These are phyloP conservation scores for Apophysomyces ossiformis DNA, from an alignment of 371 early-diverging fungal genomes.

Conservation along the genomic window DNA sequence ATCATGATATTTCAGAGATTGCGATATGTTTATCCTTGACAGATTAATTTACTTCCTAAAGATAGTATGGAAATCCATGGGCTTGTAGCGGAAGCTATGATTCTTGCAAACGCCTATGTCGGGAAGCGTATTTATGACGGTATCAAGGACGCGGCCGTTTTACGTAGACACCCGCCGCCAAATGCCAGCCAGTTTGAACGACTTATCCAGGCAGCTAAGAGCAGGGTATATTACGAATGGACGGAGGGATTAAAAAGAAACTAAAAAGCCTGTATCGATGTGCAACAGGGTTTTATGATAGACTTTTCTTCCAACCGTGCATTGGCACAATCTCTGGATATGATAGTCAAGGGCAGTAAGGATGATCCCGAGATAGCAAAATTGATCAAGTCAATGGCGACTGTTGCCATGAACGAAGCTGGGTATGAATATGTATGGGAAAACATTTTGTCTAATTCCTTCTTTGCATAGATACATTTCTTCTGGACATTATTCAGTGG, in stretches of 20 bases:
- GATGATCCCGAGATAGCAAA: slow-evolving; percentile 62
- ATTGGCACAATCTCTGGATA: slow-evolving; percentile 63
- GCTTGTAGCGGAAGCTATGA: slow-evolving; percentile 99
- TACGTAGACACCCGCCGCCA: slow-evolving; percentile 86
- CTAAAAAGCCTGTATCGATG: background rate
- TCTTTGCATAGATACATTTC: slow-evolving; percentile 53
- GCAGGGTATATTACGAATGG: slow-evolving; percentile 38
- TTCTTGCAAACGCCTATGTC: slow-evolving; percentile 95
- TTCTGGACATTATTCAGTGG: slow-evolving; percentile 52
- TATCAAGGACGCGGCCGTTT: slow-evolving; percentile 85
- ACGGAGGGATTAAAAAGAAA: background rate
- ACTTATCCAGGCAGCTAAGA: slow-evolving; percentile 68
- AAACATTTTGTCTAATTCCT: background rate
- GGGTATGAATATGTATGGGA: slow-evolving; percentile 34
- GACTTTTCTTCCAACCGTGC: slow-evolving; percentile 71
- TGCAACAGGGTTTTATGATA: slow-evolving; percentile 54
- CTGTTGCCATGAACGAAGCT: slow-evolving; percentile 81
- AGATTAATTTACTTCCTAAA: slow-evolving; percentile 63
- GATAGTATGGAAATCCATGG: slow-evolving; percentile 88
- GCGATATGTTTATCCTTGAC: slow-evolving; percentile 38
- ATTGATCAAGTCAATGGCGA: slow-evolving; percentile 76
- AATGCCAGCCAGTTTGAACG: slow-evolving; percentile 65
- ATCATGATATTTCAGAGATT: slow-evolving; percentile 32
- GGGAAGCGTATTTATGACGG: slow-evolving; percentile 83
- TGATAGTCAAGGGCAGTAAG: slow-evolving; percentile 35